phyloP scores from a whole-genome alignment of 805 yeast genomes.

The Schwanniomyces vanrijiae region DNA sequence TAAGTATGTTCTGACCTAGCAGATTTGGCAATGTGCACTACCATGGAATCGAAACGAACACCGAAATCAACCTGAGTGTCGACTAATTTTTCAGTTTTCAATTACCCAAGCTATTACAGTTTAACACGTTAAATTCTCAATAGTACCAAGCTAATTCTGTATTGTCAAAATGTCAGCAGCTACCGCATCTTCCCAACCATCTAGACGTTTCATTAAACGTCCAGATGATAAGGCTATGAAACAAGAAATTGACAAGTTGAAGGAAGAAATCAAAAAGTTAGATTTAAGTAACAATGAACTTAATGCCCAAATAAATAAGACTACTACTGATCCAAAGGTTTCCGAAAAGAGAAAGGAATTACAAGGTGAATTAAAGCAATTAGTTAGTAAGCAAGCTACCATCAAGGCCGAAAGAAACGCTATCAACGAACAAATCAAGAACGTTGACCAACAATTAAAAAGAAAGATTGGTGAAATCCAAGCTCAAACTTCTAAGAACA shows the following conservation, averaged over 20 bases:
- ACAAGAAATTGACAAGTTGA: slow-evolving; percentile 52
- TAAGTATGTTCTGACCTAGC: not conserved
- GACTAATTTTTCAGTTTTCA: slow-evolving; percentile 1
- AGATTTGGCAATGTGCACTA: not conserved
- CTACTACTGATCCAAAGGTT: slow-evolving; percentile 30
- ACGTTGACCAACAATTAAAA: slow-evolving; percentile 67
- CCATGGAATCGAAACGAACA: not conserved
- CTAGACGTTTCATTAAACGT: slow-evolving; percentile 62
- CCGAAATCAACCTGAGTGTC: not conserved
- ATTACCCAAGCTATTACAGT: not conserved
- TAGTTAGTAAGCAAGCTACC: slow-evolving; percentile 46
- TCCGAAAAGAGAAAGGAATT: slow-evolving; percentile 32
- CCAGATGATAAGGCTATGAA: slow-evolving; percentile 72
- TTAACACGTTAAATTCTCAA: not conserved
- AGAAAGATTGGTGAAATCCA: slow-evolving; percentile 75
- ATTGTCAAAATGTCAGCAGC: slow-evolving; percentile 10
- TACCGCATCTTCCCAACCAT: slow-evolving; percentile 16
- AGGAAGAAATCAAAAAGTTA: slow-evolving; percentile 61
- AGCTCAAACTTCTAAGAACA: slow-evolving; percentile 66
- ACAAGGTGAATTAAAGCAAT: slow-evolving; percentile 37
- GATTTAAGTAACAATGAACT: slow-evolving; percentile 54
- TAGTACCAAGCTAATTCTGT: not conserved
- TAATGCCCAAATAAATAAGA: slow-evolving; percentile 51
- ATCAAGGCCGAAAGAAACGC: slow-evolving; percentile 48
- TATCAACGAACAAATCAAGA: slow-evolving; percentile 70